These are phyloP conservation scores for Phytopythium ostracodes DNA, from an alignment of 352 stramenopile genomes.

Conservation along the genomic window DNA sequence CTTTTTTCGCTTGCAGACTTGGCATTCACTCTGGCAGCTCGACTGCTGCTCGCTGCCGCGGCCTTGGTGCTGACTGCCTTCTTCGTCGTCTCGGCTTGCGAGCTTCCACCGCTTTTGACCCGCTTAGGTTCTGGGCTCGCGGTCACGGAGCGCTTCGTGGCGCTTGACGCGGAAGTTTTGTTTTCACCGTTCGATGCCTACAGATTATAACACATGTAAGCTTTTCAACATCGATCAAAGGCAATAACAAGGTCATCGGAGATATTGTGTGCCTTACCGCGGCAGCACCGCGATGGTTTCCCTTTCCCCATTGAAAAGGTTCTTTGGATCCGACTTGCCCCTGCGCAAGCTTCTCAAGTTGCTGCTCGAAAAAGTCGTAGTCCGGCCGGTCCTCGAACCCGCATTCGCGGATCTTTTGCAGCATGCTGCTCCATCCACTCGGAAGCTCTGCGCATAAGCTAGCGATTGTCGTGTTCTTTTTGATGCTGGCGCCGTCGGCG, in stretches of 20 bases:
- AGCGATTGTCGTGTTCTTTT: conserved; percentile 45
- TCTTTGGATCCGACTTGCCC: conserved; percentile 25
- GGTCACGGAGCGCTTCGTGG: conserved; percentile 13
- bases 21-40: neutral
- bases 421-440: conserved; percentile 48
- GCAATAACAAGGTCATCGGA: neutral
- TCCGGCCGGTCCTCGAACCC: conserved; percentile 75
- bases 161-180: conserved; percentile 10
- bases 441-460: conserved; percentile 56
- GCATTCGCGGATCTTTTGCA: conserved; percentile 51
- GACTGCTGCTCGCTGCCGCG: neutral
- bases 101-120: conserved; percentile 17
- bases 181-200: neutral
- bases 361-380: conserved; percentile 60
- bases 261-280: neutral
- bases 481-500: conserved; percentile 64
- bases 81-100: neutral
- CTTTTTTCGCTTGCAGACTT: neutral
- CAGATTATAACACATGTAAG: neutral
- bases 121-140: conserved; percentile 24
- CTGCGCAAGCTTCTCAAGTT: conserved; percentile 50
- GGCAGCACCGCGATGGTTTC: neutral
- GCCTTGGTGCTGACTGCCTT: conserved; percentile 13
- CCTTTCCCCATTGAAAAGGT: conserved; percentile 42
- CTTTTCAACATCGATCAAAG: neutral